phyloP scores from a whole-genome alignment of 2,329 filamentous ascomycete species.

The Penicillium brevicompactum region DNA sequence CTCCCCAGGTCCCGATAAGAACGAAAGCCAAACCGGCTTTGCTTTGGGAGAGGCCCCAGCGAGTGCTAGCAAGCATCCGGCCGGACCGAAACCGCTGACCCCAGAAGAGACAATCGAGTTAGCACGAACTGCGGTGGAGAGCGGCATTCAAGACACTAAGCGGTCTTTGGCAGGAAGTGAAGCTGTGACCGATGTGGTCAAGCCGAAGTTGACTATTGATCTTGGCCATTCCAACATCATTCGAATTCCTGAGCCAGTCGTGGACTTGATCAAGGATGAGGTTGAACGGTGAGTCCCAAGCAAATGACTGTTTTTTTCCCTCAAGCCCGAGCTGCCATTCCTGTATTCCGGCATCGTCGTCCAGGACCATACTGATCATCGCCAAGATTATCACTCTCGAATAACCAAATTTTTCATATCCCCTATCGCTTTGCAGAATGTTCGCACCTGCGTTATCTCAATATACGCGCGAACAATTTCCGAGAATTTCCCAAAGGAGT shows the following conservation, averaged over 20 bases:
- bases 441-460: slow-evolving; percentile 52
- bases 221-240: slow-evolving; percentile 53
- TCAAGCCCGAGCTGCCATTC: not conserved
- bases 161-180: slow-evolving; percentile 50
- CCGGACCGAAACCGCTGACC: slow-evolving; percentile 35
- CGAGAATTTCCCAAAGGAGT: slow-evolving; percentile 66
- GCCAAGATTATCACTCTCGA: slow-evolving; percentile 51
- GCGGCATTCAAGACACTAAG: slow-evolving; percentile 50
- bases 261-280: slow-evolving; percentile 56
- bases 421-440: slow-evolving; percentile 52
- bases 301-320: not conserved
- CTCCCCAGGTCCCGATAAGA: slow-evolving; percentile 32
- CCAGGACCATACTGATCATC: slow-evolving; percentile 15
- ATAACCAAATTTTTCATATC: slow-evolving; percentile 54
- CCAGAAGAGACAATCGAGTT: slow-evolving; percentile 51
- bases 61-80: slow-evolving; percentile 22
- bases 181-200: slow-evolving; percentile 48
- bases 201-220: slow-evolving; percentile 54
- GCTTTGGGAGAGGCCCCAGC: slow-evolving; percentile 26
- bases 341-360: not conserved
- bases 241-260: slow-evolving; percentile 52
- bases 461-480: slow-evolving; percentile 53
- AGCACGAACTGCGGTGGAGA: slow-evolving; percentile 48
- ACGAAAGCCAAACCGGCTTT: slow-evolving; percentile 27
- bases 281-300: slow-evolving; percentile 49